Percentiles rank a stretch among this genome's conserved stretches.
These are phyloP conservation scores for Tricholoma sp. DNA, from an alignment of 768 basidiomycete species.

Conservation along the genomic window DNA sequence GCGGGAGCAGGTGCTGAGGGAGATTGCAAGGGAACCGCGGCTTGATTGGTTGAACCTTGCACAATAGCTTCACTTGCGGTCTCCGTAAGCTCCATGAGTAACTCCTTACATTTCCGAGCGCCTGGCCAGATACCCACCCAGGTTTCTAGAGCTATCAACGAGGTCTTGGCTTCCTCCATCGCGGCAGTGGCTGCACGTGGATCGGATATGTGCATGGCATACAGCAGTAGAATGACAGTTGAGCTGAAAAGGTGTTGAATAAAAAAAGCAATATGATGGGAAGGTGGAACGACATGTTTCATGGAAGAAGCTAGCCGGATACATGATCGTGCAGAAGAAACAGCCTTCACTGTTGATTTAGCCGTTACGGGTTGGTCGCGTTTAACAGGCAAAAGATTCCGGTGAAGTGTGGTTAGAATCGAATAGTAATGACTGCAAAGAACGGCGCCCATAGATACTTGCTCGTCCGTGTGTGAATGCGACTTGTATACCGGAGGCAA, in stretches of 20 bases:
- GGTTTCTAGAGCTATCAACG: conserved; percentile 63
- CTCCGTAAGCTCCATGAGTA: conserved; percentile 62
- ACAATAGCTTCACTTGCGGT: conserved; percentile 67
- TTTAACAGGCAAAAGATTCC: conserved; percentile 79
- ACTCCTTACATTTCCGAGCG: conserved; percentile 80
- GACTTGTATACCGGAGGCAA: conserved; percentile 74
- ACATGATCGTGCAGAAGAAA: conserved; percentile 79
- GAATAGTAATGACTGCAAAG: conserved; percentile 90
- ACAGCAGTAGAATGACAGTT: conserved; percentile 78
- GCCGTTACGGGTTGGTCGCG: conserved; percentile 64
- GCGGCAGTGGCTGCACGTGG: conserved; percentile 58
- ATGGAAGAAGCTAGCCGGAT: conserved; percentile 82
- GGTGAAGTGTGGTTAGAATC: conserved; percentile 79
- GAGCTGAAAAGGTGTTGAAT: conserved; percentile 89
- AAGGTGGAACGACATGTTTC: conserved; percentile 77
- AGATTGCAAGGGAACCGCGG: conserved; percentile 14
- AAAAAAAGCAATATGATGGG: conserved; percentile 85
- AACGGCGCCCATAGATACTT: conserved; percentile 81
- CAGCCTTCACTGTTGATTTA: conserved; percentile 74
- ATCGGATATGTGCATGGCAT: conserved; percentile 80
- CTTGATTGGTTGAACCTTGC: conserved; percentile 24
- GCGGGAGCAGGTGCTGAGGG: conserved; percentile 18
- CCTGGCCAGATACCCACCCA: conserved; percentile 90
- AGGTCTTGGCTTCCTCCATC: conserved; percentile 78
- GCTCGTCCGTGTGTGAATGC: conserved; percentile 65